Evolutionary conservation across 345 rosid genomes (phyloP), one percentile per base, ranked within the genome.

Genomic region (Camelina neglecta): DNA sequence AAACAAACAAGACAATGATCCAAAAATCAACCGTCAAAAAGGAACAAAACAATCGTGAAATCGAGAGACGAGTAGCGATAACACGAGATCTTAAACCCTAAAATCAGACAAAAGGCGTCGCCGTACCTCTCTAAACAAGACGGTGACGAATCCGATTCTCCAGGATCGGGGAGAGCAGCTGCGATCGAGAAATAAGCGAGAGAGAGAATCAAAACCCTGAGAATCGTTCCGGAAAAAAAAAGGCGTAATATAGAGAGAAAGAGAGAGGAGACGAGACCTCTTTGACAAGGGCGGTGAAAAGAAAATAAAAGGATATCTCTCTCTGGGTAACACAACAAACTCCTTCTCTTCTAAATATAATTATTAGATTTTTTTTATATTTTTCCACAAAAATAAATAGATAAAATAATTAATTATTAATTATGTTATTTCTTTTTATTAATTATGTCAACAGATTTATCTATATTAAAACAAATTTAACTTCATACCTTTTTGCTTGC

Each of bases 31-130:
- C 0, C 50, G n/a, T 0, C 2, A 44, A 13, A 29, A 23, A 0
- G 18, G 20, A 31, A 35, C 23, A 3, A 60, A 67, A 45, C 60
- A 70, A 76, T 48, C 33, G 41, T 31, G 26, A 67, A 67, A 65
- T 58, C 69, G 75, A 38, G 75, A 38, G 9, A 51, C 36, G 21
- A 71, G 45, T 11, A 72, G 42, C 47, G 71, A 51, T 5, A 50
- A 0, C 16, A 6, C 59, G 53, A 73, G 81, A 78, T 78, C 69
- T 53, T 78, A 73, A 67, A 79, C 78, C 81, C 75, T 79, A 73
- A 73, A 29, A 72, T 67, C 45, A 21, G 9, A 61, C 2, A 6
- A 20, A 53, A 54, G 2, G 11, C 36, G 21, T 53, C 73, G 61
- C 69, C 69, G 10, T 67, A 72, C 67, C 44, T 2, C 44, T 2